Percentiles rank a stretch among this genome's conserved stretches.
Conservation (phyloP, 495 filamentous ascomycete species). For the Usnea hakonensis region DNA sequence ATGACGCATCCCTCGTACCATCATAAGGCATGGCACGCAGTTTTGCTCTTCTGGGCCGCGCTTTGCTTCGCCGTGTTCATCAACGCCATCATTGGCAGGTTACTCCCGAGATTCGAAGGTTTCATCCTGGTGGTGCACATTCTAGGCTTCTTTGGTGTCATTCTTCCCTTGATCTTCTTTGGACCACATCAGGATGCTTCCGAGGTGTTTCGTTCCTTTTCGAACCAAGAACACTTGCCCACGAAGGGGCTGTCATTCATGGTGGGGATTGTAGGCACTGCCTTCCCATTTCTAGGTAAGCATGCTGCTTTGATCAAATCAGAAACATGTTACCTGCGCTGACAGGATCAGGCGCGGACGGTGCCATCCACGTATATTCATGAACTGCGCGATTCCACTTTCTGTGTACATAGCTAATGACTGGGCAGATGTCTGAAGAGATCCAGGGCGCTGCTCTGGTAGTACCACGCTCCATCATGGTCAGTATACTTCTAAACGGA, state of each 20-base stretch:
- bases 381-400: neutral
- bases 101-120: slow-evolving; percentile 40
- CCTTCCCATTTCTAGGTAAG: slow-evolving; percentile 27
- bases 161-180: slow-evolving; percentile 42
- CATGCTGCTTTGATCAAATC: neutral
- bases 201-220: slow-evolving; percentile 40
- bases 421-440: slow-evolving; percentile 36
- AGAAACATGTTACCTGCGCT: neutral
- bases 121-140: slow-evolving; percentile 43
- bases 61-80: slow-evolving; percentile 32
- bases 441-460: slow-evolving; percentile 33
- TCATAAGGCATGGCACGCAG: slow-evolving; percentile 35
- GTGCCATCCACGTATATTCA: slow-evolving; percentile 7
- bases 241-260: slow-evolving; percentile 38
- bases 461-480: slow-evolving; percentile 39
- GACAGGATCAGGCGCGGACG: slow-evolving; percentile 4
- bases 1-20: slow-evolving; percentile 32
- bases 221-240: slow-evolving; percentile 38
- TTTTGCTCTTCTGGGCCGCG: slow-evolving; percentile 37
- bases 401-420: slow-evolving; percentile 10
- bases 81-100: slow-evolving; percentile 34
- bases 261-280: slow-evolving; percentile 35
- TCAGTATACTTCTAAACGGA: slow-evolving; percentile 38
- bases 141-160: slow-evolving; percentile 43
- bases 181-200: slow-evolving; percentile 33